Evolutionary conservation across 2,329 filamentous ascomycete species (phyloP).

Genomic region (Sordariomycetes sp.): DNA sequence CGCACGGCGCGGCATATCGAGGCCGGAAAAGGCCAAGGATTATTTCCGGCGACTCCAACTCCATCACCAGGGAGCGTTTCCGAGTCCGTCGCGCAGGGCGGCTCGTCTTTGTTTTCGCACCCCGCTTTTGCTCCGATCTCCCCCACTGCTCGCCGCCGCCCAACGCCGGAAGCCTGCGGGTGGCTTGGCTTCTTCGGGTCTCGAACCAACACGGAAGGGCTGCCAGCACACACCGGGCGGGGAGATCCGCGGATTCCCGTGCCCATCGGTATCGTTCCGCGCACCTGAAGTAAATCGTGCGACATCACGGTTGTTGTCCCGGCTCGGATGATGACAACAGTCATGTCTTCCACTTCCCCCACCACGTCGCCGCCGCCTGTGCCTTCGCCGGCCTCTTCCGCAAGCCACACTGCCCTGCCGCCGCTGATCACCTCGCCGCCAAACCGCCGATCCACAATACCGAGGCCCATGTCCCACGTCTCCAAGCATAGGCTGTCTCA

Average conservation of each 20-base stretch:
- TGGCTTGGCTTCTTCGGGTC: background rate
- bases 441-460: constrained; percentile 46
- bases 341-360: constrained; percentile 47
- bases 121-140: background rate
- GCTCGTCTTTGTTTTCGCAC: background rate
- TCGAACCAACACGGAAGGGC: background rate
- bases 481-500: constrained; percentile 75
- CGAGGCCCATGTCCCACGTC: constrained; percentile 64
- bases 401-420: constrained; percentile 42
- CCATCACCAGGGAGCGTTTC: background rate
- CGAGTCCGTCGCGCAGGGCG: background rate
- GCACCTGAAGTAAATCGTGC: background rate
- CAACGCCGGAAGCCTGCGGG: background rate
- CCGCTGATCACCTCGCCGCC: constrained; percentile 47
- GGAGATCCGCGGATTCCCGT: background rate
- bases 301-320: background rate
- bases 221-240: background rate
- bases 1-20: background rate
- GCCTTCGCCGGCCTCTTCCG: constrained; percentile 31
- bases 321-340: constrained; percentile 33
- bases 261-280: background rate
- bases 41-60: background rate
- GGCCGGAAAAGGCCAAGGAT: background rate
- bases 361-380: constrained; percentile 40
- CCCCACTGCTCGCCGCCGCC: background rate